Evolutionary conservation across 208 protist genomes (phyloP), one percentile per base, ranked within the genome.

Genomic region (Acanthamoeba royreba): DNA sequence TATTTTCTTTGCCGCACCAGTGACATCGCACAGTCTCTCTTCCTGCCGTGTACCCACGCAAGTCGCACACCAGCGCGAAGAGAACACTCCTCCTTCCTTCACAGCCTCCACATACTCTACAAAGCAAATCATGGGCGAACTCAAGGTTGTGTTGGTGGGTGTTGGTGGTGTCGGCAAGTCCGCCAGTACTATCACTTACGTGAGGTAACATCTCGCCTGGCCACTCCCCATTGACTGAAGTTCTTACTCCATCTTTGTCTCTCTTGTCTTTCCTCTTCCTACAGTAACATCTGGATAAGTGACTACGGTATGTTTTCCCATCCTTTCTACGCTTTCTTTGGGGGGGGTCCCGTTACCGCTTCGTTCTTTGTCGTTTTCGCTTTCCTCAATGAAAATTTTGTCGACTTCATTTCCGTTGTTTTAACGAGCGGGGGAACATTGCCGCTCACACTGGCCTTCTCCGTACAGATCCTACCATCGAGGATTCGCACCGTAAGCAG

Each of bases 401-500:
- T 58, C 49, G 49, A 58, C 49, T n/a, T 43, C 69, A 22, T 79
- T 11, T 79, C 13, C 5, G 66, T 8, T 28, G 25, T 83, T 28
- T 45, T 53, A 53, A 9, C n/a, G n/a, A n/a, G n/a, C n/a, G n/a
- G n/a, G n/a, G n/a, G n/a, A n/a, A n/a, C n/a, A n/a, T n/a, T n/a
- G n/a, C n/a, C n/a, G n/a, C n/a, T n/a, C n/a, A n/a, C n/a, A n/a
- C 49, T 22, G 49, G 13, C 31, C 38, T 77, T 9, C 63, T 13
- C 63, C 43, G 43, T 83, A 22, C 72, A 83, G 95, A 96, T 88
- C 95, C 95, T 53, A 95, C 95, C 25, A 96, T 96, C 25, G 95
- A 96, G 42, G 95, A 96, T 25, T 87, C 49, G 17, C 93, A 96
- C 47, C 38, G 93, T 49, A 95, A 96, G 72, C 95, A 96, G 92